Evolutionary conservation across 805 yeast genomes (phyloP).

Genomic region (Cyberlindnera misumaiensis): DNA sequence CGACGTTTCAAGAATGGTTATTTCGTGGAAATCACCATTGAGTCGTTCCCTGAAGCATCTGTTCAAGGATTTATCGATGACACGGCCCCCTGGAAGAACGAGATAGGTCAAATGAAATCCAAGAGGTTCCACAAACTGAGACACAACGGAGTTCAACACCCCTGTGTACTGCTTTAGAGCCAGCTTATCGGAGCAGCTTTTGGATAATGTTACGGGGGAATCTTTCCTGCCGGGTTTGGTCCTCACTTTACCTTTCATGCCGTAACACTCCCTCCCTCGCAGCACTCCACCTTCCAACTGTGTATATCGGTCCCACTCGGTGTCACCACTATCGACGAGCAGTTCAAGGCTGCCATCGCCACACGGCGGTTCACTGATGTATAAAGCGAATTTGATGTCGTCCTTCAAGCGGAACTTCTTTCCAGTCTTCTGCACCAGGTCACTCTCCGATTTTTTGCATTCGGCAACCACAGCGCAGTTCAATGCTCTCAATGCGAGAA

Average conservation of each 20-base stretch:
- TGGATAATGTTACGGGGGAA: constrained; percentile 63
- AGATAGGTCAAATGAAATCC: constrained; percentile 40
- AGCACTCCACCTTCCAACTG: constrained; percentile 21
- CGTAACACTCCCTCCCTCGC: constrained; percentile 62
- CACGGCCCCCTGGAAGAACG: constrained; percentile 36
- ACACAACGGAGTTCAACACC: constrained; percentile 40
- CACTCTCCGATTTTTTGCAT: constrained; percentile 11
- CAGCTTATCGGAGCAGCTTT: constrained; percentile 86
- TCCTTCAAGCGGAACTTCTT: constrained; percentile 27
- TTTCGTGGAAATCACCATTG: not conserved
- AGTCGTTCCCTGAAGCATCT: constrained; percentile 17
- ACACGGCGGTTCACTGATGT: constrained; percentile 77
- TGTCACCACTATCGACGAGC: constrained; percentile 24
- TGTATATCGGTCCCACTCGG: constrained; percentile 14
- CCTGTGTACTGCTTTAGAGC: constrained; percentile 56
- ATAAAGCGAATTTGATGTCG: constrained; percentile 45
- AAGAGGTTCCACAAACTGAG: constrained; percentile 26
- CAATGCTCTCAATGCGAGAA: constrained; percentile 63
- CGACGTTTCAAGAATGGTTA: constrained; percentile 5
- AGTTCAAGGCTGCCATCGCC: constrained; percentile 77
- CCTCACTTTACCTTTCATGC: constrained; percentile 57
- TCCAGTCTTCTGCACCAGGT: constrained; percentile 4
- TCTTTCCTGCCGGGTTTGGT: constrained; percentile 92
- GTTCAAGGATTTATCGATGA: constrained; percentile 8
- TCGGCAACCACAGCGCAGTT: constrained; percentile 32